A percentile compares a stretch with the other conserved stretches of the same genome.
phyloP scores from a whole-genome alignment of 2,329 filamentous ascomycete genomes.

The Pseudogymnoascus sp. region DNA sequence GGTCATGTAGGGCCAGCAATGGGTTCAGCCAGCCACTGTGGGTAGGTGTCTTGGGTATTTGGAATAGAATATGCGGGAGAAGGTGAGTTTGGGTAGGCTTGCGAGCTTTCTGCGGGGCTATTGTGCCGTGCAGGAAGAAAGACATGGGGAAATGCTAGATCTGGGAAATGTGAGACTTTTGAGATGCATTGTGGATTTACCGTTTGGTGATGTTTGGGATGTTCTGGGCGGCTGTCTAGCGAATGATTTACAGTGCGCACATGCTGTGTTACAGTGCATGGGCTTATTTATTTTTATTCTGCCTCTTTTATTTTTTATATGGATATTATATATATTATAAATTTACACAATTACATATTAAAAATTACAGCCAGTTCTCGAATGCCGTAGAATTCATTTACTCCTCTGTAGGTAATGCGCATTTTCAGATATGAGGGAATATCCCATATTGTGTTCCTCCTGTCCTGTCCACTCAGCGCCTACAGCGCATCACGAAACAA shows the following conservation, averaged over 20 bases:
- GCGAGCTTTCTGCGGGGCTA: background rate
- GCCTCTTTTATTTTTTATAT: background rate
- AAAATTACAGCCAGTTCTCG: background rate
- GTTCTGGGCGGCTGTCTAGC: background rate
- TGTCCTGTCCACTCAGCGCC: background rate
- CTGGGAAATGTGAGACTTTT: background rate
- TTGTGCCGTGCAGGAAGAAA: background rate
- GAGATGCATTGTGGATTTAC: background rate
- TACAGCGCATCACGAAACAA: background rate
- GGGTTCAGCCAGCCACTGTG: background rate
- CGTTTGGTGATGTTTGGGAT: background rate
- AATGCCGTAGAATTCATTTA: background rate
- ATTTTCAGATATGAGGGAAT: background rate
- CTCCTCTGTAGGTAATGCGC: background rate
- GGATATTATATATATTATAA: background rate
- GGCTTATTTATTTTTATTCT: background rate
- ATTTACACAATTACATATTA: background rate
- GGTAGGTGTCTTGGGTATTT: background rate
- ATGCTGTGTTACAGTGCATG: background rate
- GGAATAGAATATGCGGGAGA: constrained; percentile 7
- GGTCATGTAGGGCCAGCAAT: background rate
- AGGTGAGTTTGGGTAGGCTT: constrained; percentile 3
- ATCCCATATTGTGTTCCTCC: background rate
- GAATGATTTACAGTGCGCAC: background rate
- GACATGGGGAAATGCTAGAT: background rate